Conservation (phyloP, 352 stramenopile genomes). For the Phytopythium cucurbitacearum region DNA sequence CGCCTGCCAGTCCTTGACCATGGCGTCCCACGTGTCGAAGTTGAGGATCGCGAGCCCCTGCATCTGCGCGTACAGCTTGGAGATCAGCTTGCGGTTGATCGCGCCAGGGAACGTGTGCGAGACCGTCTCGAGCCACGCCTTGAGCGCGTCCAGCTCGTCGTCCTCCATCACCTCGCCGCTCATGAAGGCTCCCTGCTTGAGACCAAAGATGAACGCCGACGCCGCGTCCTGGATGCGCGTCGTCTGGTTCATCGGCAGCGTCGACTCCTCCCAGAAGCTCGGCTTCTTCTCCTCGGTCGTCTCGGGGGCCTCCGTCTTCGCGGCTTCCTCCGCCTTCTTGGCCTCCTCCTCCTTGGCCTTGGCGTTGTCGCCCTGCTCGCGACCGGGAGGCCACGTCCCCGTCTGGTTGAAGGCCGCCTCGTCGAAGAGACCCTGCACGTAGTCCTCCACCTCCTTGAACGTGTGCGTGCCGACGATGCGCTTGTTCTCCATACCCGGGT, state of each 20-base stretch:
- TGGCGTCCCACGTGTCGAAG: constrained; percentile 65
- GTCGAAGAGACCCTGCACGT: constrained; percentile 52
- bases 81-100: constrained; percentile 70
- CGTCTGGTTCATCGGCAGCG: constrained; percentile 63
- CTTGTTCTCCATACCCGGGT: constrained; percentile 57
- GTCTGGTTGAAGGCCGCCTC: constrained; percentile 71
- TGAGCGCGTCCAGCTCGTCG: constrained; percentile 70
- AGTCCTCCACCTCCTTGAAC: constrained; percentile 70
- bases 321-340: constrained; percentile 6
- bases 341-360: constrained; percentile 1
- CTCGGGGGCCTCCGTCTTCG: constrained; percentile 10
- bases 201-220: constrained; percentile 75
- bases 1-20: constrained; percentile 58
- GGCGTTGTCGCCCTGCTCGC: constrained; percentile 12
- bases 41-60: constrained; percentile 53
- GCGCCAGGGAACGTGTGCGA: constrained; percentile 65
- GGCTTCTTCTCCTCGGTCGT: constrained; percentile 32
- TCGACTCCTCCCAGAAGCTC: constrained; percentile 78
- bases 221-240: constrained; percentile 74
- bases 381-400: constrained; percentile 41
- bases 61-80: constrained; percentile 39
- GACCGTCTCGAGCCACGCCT: constrained; percentile 73
- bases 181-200: constrained; percentile 78
- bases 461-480: constrained; percentile 78
- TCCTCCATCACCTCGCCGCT: constrained; percentile 69